Conservation (phyloP, 2,329 filamentous ascomycete genomes). For the Leptographium galeiforme region DNA sequence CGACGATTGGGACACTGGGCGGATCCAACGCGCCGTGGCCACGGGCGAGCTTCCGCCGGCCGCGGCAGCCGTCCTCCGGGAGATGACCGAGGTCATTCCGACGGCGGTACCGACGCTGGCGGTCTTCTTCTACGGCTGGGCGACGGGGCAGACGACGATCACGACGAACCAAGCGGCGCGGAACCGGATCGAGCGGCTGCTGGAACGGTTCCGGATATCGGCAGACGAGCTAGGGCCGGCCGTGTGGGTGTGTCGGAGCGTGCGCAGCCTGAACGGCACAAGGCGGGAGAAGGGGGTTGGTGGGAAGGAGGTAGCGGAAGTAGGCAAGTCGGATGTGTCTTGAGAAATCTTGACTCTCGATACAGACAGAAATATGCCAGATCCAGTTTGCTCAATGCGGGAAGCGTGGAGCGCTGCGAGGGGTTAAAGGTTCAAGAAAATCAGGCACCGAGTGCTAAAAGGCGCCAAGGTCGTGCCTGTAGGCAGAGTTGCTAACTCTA, state of each 20-base stretch:
- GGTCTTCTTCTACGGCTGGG: constrained; percentile 63
- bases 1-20: constrained; percentile 25
- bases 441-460: no score
- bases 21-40: constrained; percentile 24
- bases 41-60: constrained; percentile 38
- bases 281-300: background rate
- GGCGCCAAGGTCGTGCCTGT: no score
- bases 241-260: constrained; percentile 8
- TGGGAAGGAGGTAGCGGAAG: background rate
- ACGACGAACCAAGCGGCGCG: constrained; percentile 58
- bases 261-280: constrained; percentile 10
- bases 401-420: no score
- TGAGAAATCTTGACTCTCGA: no score
- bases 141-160: constrained; percentile 46
- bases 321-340: no score
- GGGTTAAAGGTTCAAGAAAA: no score
- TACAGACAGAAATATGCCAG: no score
- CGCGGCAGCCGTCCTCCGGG: constrained; percentile 13
- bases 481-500: no score
- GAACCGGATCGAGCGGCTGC: constrained; percentile 36
- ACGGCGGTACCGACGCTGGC: constrained; percentile 47
- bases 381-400: no score
- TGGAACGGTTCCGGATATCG: constrained; percentile 6
- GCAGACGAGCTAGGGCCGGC: constrained; percentile 6
- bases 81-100: constrained; percentile 22